Evolutionary conservation across 306 rosid genomes (phyloP).

Genomic region (Parietaria judaica): DNA sequence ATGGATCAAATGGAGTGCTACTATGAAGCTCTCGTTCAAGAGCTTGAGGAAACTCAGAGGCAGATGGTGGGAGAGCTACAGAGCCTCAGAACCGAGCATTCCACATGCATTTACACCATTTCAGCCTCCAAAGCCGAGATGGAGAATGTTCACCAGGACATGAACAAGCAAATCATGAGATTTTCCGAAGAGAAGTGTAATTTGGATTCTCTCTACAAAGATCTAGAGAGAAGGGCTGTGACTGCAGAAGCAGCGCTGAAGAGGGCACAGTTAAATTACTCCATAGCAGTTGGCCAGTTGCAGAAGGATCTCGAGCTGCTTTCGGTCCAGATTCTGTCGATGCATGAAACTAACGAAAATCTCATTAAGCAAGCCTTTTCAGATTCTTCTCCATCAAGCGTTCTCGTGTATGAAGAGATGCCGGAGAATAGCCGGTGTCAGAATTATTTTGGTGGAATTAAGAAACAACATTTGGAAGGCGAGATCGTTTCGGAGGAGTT

Average conservation of each 20-base stretch:
- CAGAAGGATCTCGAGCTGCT: conserved; percentile 94
- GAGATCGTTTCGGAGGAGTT: conserved; percentile 50
- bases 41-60: conserved; percentile 94
- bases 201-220: conserved; percentile 58
- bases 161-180: conserved; percentile 58
- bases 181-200: conserved; percentile 64
- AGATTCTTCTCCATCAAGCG: conserved; percentile 51
- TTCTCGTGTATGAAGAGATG: conserved; percentile 33
- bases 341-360: conserved; percentile 89
- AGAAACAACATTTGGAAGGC: conserved; percentile 50
- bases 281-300: conserved; percentile 87
- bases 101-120: conserved; percentile 75
- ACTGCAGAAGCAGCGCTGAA: conserved; percentile 87
- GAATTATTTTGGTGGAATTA: conserved; percentile 35
- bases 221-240: conserved; percentile 78
- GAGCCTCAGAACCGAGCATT: conserved; percentile 81
- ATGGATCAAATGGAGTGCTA: conserved; percentile 99
- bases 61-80: conserved; percentile 95
- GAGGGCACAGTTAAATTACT: conserved; percentile 93
- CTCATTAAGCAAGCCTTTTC: conserved; percentile 73
- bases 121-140: conserved; percentile 81
- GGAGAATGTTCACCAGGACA: conserved; percentile 64
- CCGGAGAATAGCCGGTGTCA: conserved; percentile 33
- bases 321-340: conserved; percentile 75
- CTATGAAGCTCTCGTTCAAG: conserved; percentile 95